Conservation (phyloP, 805 yeast genomes). For the Kluyveromyces nonfermentans region DNA sequence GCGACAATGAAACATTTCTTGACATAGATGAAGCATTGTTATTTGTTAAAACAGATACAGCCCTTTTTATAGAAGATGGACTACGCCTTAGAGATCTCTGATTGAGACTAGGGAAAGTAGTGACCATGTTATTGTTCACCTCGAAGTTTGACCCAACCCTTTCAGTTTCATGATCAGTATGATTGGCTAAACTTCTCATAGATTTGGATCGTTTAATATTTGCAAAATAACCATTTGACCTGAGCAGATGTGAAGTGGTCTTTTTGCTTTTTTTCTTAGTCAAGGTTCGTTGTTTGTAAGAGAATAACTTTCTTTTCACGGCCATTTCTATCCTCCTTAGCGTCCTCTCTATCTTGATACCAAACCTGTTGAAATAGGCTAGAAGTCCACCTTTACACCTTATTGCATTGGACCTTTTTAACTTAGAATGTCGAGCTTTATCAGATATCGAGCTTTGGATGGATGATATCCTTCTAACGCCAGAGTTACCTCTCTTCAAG, state of each 20-base stretch:
- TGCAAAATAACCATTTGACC: conserved; percentile 24
- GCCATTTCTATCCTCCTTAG: conserved; percentile 23
- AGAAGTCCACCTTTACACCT: conserved; percentile 33
- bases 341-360: conserved; percentile 17
- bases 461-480: neutral
- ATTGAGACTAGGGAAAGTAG: neutral
- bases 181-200: neutral
- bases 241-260: conserved; percentile 21
- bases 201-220: conserved; percentile 20
- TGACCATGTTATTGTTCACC: neutral
- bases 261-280: conserved; percentile 10
- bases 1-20: conserved; percentile 28
- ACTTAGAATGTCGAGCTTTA: conserved; percentile 13
- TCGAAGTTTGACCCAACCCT: neutral
- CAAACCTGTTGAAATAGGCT: conserved; percentile 22
- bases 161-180: neutral
- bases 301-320: conserved; percentile 17
- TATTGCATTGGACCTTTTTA: conserved; percentile 30
- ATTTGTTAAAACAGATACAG: conserved; percentile 26
- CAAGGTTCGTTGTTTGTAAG: conserved; percentile 6
- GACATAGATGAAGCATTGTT: conserved; percentile 3
- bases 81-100: conserved; percentile 25
- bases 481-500: neutral
- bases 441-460: neutral
- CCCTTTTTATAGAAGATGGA: conserved; percentile 29